Conservation (phyloP, 352 stramenopile genomes). For the Pythium sukuiense region DNA sequence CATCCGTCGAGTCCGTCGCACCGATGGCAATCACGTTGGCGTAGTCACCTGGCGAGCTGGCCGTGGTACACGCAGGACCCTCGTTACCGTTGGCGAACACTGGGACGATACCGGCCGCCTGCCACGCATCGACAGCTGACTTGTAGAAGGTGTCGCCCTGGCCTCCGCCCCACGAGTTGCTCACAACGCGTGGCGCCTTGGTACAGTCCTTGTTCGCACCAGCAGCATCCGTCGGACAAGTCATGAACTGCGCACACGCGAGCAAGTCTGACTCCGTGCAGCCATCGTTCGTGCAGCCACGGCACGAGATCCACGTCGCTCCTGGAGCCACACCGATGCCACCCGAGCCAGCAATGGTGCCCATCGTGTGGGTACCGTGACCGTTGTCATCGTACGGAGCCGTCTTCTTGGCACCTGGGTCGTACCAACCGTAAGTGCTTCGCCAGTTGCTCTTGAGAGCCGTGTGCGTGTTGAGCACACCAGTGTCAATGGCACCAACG, state of each 20-base stretch:
- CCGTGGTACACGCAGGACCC: slow-evolving; percentile 8
- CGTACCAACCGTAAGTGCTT: slow-evolving; percentile 20
- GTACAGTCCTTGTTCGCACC: slow-evolving; percentile 3
- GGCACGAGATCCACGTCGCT: slow-evolving; percentile 9
- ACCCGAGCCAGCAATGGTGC: slow-evolving; percentile 7
- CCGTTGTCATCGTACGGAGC: slow-evolving; percentile 21
- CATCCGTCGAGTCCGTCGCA: slow-evolving; percentile 3
- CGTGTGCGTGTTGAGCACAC: slow-evolving; percentile 22
- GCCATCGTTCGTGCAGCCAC: slow-evolving; percentile 1
- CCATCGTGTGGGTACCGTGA: slow-evolving; percentile 24
- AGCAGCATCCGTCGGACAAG: slow-evolving; percentile 3
- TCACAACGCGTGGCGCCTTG: slow-evolving; percentile 17
- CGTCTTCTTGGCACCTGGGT: slow-evolving; percentile 12
- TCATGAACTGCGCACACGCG: slow-evolving; percentile 30
- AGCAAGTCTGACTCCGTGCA: slow-evolving; percentile 25
- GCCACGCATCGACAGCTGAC: slow-evolving; percentile 19
- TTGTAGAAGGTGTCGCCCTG: slow-evolving; percentile 9
- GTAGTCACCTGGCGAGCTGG: slow-evolving; percentile 16
- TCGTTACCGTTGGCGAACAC: slow-evolving; percentile 28
- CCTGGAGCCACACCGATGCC: slow-evolving; percentile 12
- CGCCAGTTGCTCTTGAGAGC: slow-evolving; percentile 16
- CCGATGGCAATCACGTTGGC: slow-evolving; percentile 26
- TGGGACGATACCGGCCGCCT: slow-evolving; percentile 25
- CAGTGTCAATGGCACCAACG: slow-evolving; percentile 31
- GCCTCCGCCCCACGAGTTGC: slow-evolving; percentile 26